Base-by-base conservation (phyloP, 1,139 yeast species). In the Lodderomyces orthopsilosis region DNA sequence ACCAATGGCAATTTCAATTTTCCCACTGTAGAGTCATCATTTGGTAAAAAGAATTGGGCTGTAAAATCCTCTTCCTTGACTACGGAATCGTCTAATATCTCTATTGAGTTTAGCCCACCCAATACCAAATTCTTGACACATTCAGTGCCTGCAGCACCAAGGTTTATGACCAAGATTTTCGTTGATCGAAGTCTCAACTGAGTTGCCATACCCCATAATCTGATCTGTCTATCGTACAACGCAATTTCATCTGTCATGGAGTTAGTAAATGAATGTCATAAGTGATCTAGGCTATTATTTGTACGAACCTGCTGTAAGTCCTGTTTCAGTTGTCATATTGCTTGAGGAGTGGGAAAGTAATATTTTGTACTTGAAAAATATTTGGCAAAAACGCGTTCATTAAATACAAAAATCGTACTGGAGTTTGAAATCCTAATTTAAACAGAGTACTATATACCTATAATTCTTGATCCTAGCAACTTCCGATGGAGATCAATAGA, bases 121-220 rank as follows among this genome's bases (percentile, higher is more conserved):
- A 93, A 73, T 12, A 88, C 93, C 42, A 93, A 65, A 62, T 91
- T 91, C 63, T 93, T 93, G 35, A 85, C 83, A 12, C 84, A 74
- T 60, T 90, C 97, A 22, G 84, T 80, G 3, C 94, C 93, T 9
- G 85, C 70, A 0, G 87, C 87, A 8, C 89, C 84, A 26, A 86
- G 55, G 50, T 84, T 83, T 27, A 89, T 68, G 33, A 90, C 59
- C 42, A 93, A 68, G 7, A 91, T 73, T 43, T 77, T 77, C 13
- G 97, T 85, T 22, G 83, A 78, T 38, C 95, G 74, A 68, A 93
- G 78, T 41, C 90, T 70, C 41, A 81, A 74, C 62, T 93, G 99
- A 13, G 98, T 95, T 23, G 87, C 94, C 66, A 93, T 74, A 10
- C 98, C 98, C 99, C 99, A 93, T 32, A 93, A 74, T 51, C 99